Conservation (phyloP, 108 stramenopile species). For the Skeletonema potamos region DNA sequence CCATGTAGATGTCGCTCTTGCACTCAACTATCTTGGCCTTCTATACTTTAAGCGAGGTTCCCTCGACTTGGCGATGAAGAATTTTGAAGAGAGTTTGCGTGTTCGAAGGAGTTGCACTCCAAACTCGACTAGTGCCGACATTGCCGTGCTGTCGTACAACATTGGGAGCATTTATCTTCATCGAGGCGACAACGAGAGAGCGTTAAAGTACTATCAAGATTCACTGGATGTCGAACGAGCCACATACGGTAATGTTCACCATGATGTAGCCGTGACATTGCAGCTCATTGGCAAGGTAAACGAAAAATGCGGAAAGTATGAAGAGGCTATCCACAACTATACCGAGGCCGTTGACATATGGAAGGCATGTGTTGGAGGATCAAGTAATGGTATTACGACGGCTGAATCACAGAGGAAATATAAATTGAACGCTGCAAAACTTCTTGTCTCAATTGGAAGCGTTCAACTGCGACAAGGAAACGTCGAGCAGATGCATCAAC, state of each 20-base stretch:
- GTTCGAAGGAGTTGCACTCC: constrained; percentile 32
- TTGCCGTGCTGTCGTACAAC: constrained; percentile 60
- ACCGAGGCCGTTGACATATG: constrained; percentile 45
- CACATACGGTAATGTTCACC: constrained; percentile 39
- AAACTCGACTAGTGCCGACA: constrained; percentile 17
- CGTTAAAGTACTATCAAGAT: constrained; percentile 57
- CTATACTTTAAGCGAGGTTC: constrained; percentile 44
- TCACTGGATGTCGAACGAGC: constrained; percentile 47
- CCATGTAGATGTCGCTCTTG: constrained; percentile 56
- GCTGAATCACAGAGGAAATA: not conserved
- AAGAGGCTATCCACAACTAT: constrained; percentile 47
- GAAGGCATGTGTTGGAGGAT: constrained; percentile 27
- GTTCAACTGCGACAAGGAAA: constrained; percentile 50
- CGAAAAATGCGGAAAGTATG: constrained; percentile 49
- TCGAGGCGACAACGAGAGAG: constrained; percentile 42
- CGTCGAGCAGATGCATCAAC: constrained; percentile 12
- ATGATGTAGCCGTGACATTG: constrained; percentile 56
- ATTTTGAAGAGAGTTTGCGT: constrained; percentile 51
- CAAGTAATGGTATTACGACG: not conserved
- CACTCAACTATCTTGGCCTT: constrained; percentile 53
- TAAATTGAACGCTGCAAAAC: not conserved
- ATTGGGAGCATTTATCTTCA: constrained; percentile 64
- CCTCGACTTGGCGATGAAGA: constrained; percentile 51
- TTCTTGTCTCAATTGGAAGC: constrained; percentile 41
- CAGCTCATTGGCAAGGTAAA: constrained; percentile 65